A percentile compares a stretch with the other conserved stretches of the same genome.
These are phyloP conservation scores for Saccharum officinarum DNA, from an alignment of 176 grass and related monocot species.

Conservation along the genomic window DNA sequence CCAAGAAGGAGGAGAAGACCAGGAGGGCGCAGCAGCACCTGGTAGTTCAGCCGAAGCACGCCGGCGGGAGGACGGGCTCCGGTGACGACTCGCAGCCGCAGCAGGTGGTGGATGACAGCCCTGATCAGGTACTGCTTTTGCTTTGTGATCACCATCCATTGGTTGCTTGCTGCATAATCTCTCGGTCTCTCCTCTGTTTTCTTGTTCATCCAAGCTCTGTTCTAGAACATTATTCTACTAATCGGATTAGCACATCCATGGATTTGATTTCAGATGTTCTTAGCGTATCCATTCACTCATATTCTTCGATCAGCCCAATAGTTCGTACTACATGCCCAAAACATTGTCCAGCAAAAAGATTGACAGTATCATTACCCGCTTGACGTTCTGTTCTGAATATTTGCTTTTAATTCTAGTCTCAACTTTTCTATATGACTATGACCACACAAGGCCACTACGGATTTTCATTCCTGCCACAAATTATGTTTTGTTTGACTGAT, in stretches of 20 bases:
- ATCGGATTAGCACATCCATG: background rate
- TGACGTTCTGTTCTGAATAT: background rate
- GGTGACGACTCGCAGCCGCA: background rate
- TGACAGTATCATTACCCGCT: background rate
- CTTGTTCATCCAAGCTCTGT: background rate
- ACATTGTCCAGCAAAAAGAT: background rate
- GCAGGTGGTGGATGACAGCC: background rate
- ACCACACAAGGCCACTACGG: too few species aligned
- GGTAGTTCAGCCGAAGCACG: background rate
- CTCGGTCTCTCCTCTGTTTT: background rate
- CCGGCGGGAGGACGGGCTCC: background rate
- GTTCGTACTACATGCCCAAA: background rate
- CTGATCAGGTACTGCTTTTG: slow-evolving; percentile 40
- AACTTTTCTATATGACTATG: background rate
- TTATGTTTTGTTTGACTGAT: slow-evolving; percentile 10
- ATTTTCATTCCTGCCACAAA: background rate
- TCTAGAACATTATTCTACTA: background rate
- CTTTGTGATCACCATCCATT: background rate
- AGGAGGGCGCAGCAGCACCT: slow-evolving; percentile 40
- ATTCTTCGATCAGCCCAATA: background rate
- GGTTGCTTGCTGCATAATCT: background rate
- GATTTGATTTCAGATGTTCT: background rate
- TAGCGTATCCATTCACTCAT: background rate
- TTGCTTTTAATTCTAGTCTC: background rate
- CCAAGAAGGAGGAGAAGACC: slow-evolving; percentile 72